Evolutionary conservation across 257 asterid genomes (phyloP), one percentile per base, ranked within the genome.

Genomic region (Nicotiana otophora): DNA sequence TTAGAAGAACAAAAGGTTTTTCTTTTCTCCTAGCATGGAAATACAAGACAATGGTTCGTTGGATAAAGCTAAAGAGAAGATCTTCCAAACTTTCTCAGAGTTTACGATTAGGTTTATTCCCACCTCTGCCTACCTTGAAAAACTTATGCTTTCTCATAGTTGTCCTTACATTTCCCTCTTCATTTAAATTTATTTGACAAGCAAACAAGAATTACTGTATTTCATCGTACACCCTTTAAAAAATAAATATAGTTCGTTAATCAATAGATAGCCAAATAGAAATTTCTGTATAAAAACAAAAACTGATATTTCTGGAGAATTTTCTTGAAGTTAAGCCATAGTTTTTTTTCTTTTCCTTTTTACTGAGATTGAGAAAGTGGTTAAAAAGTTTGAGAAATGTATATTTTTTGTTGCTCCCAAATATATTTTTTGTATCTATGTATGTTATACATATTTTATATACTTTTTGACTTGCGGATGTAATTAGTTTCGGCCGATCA

Each of bases 61-160:
- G 67, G 76, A 78, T 26, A 55, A 63, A 77, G n/a, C 85, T 30
- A 57, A 66, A 66, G 85, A 85, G 77, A 81, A 77, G 82, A 85
- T 90, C 11, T 34, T 82, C 48, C 67, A 83, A 30, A 26, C 88
- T 77, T 92, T 86, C 86, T 84, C 92, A 67, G 89, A 89, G 62
- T 94, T 94, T 83, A 93, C 92, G 98, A 75, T 83, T 48, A 91
- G 97, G 97, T 94, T 55, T 26, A 39, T 74, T 62, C 82, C 36
- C 23, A 34, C 53, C 17, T 17, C 14, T 55, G 6, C 46, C 2
- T 68, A n/a, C 64, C 60, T 7, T 16, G 5, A 5, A 33, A 30
- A 19, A 20, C 12, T 42, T 42, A 9, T 42, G 51, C 51, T 42
- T 42, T 42, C 3, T 39, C 48, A 39, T 39, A 1, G 10, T 42